These are phyloP conservation scores for Capsicum pubescens DNA, from an alignment of 257 asterid genomes.

Conservation along the genomic window DNA sequence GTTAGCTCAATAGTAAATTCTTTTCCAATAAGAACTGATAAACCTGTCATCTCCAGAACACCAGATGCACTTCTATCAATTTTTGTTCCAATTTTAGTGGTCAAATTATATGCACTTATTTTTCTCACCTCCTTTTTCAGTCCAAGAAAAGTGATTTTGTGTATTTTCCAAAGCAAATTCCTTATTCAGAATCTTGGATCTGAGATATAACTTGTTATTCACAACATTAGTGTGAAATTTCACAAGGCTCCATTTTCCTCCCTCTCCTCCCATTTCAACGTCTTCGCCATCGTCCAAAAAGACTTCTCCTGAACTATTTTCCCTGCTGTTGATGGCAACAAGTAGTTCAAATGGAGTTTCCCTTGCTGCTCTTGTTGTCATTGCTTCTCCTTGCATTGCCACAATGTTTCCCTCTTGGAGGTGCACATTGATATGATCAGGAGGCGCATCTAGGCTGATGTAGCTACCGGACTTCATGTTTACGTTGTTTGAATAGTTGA, in stretches of 20 bases:
- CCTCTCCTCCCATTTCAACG: conserved; percentile 51
- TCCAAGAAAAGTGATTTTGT: conserved; percentile 33
- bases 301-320: conserved; percentile 52
- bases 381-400: conserved; percentile 64
- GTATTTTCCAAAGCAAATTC: conserved; percentile 28
- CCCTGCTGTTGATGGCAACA: conserved; percentile 39
- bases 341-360: conserved; percentile 52
- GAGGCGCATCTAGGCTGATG: conserved; percentile 52
- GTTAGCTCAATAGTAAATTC: conserved; percentile 10
- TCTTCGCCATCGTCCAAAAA: conserved; percentile 71
- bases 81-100: not conserved
- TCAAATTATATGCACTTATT: not conserved
- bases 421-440: conserved; percentile 63
- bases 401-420: conserved; percentile 54
- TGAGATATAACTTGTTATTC: conserved; percentile 1
- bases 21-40: conserved; percentile 20
- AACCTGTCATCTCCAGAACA: conserved; percentile 29
- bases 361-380: conserved; percentile 60
- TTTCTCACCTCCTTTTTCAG: not conserved
- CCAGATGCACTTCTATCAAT: not conserved
- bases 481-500: conserved; percentile 45
- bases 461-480: conserved; percentile 39
- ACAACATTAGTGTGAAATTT: conserved; percentile 6
- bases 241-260: conserved; percentile 52
- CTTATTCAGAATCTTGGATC: conserved; percentile 24